Base-by-base conservation (phyloP, 495 filamentous ascomycete genomes). In the Opeltia flavorubescens region DNA sequence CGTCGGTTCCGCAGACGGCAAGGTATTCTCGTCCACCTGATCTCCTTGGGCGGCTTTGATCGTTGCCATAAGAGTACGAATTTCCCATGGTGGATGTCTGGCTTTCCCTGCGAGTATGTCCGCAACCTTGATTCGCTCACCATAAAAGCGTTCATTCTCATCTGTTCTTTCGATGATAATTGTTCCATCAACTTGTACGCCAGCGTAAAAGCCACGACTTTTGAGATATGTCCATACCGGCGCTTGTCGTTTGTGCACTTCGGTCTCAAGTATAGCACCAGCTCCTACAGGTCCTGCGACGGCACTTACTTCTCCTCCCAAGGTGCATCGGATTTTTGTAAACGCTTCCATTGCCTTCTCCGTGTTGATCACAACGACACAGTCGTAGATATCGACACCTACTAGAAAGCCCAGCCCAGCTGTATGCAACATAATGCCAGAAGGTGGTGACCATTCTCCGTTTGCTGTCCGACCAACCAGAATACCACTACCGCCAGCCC, bases 321-420 rank as follows among this genome's bases (percentile, higher is more conserved):
- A 64, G 1, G 84, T 89, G 49, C 83, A 75, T 30, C 81, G 77
- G 11, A 89, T 65, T 39, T 76, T 80, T 33, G 81, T 84, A 62
- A 95, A 91, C 0, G 83, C 74, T 44, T 89, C 81, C 25, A 94
- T 66, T 5, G 84, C 86, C 43, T 83, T 73, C 20, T 78, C 74
- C 18, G 81, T 86, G 62, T 93, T 95, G 60, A 94, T 88, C 5
- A 95, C 79, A 0, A 95, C 71, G 17, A 94, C 80, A 58, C 87
- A 93, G 58, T 95, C 88, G 68, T 94, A 95, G 48, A 94, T 85
- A 53, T 95, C 88, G 26, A 93, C 84, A 2, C 86, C 88, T 2
- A 88, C 80, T 23, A 89, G 69, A 57, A 95, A 95, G n/a, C 85
- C 86, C 20, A 93, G 64, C 3, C 80, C 86, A 1, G 83, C 78